Base-by-base conservation (phyloP, 2,329 filamentous ascomycete genomes). In the Sphaerulina vaccinii region DNA sequence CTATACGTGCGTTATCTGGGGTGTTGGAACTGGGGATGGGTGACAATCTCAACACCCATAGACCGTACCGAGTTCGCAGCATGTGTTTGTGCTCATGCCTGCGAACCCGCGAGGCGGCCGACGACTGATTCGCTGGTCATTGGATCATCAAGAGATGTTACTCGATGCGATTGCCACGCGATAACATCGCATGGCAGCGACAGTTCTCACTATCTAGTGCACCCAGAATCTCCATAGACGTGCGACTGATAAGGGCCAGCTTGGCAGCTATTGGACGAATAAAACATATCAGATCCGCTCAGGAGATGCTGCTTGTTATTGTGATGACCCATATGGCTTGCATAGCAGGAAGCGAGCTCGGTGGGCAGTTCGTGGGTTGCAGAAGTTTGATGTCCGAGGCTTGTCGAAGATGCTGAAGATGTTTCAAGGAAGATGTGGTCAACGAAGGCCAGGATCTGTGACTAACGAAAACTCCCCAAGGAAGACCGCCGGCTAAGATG, bases 161-260 rank as follows among this genome's bases (percentile, higher is more conserved):
- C 37, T 41, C 45, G 50, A 52, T 39, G 24, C 24, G 32, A 47
- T 49, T 49, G 43, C 29, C 38, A 43, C 40, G 43, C 37, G 50
- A 49, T 48, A 24, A 33, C 21, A 23, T 40, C 19, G 21, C 13
- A 42, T 21, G 16, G 13, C 29, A 18, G 33, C 36, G 16, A 23
- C n/a, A 49, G 37, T 32, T 13, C 27, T 49, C 44, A 37, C 42
- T 46, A 46, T 46, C 42, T 49, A 23, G 27, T 33, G 37, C 37
- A 22, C 16, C 32, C 45, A 40, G 37, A 15, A 27, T 33, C 24
- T 29, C 18, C 7, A 21, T 22, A 21, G 16, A 9, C 11, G 5
- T 11, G 10, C 16, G 16, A 32, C 45, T 49, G 45, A 49, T 49
- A 49, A 49, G 45, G 45, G 21, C n/a, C n/a, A 11, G 15, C 45